These are phyloP conservation scores for Tricholoma furcatifolium DNA, from an alignment of 768 basidiomycete species.

Conservation along the genomic window DNA sequence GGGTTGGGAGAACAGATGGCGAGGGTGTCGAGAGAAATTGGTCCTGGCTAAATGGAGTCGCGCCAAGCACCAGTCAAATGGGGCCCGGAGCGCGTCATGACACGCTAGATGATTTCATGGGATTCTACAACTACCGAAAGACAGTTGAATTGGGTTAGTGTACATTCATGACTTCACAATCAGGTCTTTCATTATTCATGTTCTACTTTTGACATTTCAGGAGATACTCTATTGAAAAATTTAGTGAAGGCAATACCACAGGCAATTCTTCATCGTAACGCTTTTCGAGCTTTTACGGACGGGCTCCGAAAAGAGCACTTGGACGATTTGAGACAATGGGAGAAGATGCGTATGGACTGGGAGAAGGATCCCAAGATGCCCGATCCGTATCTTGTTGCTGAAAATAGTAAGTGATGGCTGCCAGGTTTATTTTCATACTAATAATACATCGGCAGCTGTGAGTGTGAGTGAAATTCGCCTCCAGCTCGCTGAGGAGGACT, in stretches of 20 bases:
- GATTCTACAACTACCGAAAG: slow-evolving; percentile 20
- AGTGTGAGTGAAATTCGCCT: slow-evolving; percentile 4
- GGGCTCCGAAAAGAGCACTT: slow-evolving; percentile 6
- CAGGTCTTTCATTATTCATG: no score
- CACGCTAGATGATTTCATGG: no score
- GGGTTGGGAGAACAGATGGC: no score
- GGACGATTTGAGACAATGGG: neutral
- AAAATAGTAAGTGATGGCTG: slow-evolving; percentile 5
- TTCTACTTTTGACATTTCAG: no score
- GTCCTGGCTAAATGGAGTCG: slow-evolving; percentile 17
- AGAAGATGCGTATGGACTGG: slow-evolving; percentile 4
- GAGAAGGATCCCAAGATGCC: slow-evolving; percentile 8
- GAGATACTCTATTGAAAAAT: no score
- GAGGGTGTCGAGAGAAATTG: no score
- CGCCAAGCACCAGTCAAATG: slow-evolving; percentile 22
- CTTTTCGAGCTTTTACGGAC: slow-evolving; percentile 5
- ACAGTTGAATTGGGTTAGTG: slow-evolving; percentile 1
- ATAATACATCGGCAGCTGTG: neutral
- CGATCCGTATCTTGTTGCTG: slow-evolving; percentile 8
- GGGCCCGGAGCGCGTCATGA: slow-evolving; percentile 21
- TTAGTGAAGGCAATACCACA: slow-evolving; percentile 8
- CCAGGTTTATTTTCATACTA: neutral
- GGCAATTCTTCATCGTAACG: slow-evolving; percentile 9
- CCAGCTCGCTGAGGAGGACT: slow-evolving; percentile 13
- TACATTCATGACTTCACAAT: slow-evolving; percentile 1